Evolutionary conservation across 2,329 filamentous ascomycete species (phyloP).

Genomic region (Fusarium keratoplasticum): DNA sequence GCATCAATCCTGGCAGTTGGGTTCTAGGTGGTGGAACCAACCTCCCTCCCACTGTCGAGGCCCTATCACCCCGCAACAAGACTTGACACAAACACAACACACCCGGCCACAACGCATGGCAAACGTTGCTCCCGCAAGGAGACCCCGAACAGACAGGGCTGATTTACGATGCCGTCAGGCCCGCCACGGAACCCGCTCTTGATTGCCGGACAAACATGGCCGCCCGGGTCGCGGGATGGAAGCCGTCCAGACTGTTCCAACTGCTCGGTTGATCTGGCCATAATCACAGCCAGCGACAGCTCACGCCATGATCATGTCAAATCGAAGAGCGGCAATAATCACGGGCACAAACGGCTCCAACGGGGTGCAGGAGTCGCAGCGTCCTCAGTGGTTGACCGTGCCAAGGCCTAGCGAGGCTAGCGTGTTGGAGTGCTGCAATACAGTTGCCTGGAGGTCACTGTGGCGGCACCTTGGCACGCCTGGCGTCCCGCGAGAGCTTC

Average conservation of each 20-base stretch:
- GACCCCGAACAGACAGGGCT: slow-evolving; percentile 21
- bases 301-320: slow-evolving; percentile 41
- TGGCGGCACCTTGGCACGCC: slow-evolving; percentile 24
- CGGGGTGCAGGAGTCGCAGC: neutral
- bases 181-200: slow-evolving; percentile 1
- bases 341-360: slow-evolving; percentile 20
- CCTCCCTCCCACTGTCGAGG: slow-evolving; percentile 4
- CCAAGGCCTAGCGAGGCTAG: neutral
- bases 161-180: slow-evolving; percentile 19
- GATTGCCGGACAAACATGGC: slow-evolving; percentile 21
- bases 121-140: slow-evolving; percentile 11
- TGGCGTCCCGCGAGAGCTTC: slow-evolving; percentile 35
- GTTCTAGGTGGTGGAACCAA: slow-evolving; percentile 32
- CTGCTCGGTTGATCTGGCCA: slow-evolving; percentile 28
- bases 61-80: slow-evolving; percentile 34
- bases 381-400: slow-evolving; percentile 14
- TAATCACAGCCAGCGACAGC: slow-evolving; percentile 2
- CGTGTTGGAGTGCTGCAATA: slow-evolving; percentile 5
- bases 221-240: slow-evolving; percentile 14
- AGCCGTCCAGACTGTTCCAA: slow-evolving; percentile 14
- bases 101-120: slow-evolving; percentile 33
- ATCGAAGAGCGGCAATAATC: slow-evolving; percentile 29
- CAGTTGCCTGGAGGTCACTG: slow-evolving; percentile 26
- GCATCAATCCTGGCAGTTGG: slow-evolving; percentile 11
- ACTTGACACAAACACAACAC: slow-evolving; percentile 23